phyloP scores from a whole-genome alignment of 1,284 basidiomycete genomes.

The Clitocybe nebularis region DNA sequence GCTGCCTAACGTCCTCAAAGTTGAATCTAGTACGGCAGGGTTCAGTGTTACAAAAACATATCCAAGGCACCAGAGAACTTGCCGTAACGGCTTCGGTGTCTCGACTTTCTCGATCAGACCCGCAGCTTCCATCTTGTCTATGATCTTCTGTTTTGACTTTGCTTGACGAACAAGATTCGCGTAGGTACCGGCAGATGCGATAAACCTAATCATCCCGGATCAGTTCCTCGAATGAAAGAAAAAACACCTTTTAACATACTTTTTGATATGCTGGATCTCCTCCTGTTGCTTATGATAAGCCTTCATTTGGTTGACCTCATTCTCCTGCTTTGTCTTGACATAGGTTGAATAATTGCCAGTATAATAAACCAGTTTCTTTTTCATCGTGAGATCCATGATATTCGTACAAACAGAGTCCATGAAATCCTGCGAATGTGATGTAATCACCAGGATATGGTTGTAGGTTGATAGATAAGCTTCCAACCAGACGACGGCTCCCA shows the following conservation, averaged over 20 bases:
- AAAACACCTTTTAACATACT: constrained; percentile 41
- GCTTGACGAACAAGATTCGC: constrained; percentile 98
- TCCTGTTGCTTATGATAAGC: constrained; percentile 98
- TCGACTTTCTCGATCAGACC: constrained; percentile 93
- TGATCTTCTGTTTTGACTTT: constrained; percentile 99
- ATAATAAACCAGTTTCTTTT: constrained; percentile 90
- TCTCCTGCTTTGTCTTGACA: constrained; percentile 94
- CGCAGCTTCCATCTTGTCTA: constrained; percentile 99
- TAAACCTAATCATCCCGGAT: constrained; percentile 59
- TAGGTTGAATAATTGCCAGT: constrained; percentile 97
- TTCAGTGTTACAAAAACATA: not conserved
- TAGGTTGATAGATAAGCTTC: constrained; percentile 98
- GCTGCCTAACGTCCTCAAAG: constrained; percentile 92
- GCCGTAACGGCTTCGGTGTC: constrained; percentile 62
- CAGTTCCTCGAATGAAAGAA: constrained; percentile 4
- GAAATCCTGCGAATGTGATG: constrained; percentile 97
- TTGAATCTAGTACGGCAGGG: constrained; percentile 58
- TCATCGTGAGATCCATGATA: constrained; percentile 92
- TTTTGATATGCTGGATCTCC: constrained; percentile 97
- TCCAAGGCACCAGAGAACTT: constrained; percentile 14
- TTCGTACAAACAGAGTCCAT: constrained; percentile 98
- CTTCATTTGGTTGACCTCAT: constrained; percentile 99
- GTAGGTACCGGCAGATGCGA: constrained; percentile 97
- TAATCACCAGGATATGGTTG: constrained; percentile 97
- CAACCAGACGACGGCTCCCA: constrained; percentile 98